Percentiles rank a stretch among this genome's conserved stretches.
Evolutionary conservation across 2,329 filamentous ascomycete species (phyloP).

Genomic region (Ophiostoma sp.): DNA sequence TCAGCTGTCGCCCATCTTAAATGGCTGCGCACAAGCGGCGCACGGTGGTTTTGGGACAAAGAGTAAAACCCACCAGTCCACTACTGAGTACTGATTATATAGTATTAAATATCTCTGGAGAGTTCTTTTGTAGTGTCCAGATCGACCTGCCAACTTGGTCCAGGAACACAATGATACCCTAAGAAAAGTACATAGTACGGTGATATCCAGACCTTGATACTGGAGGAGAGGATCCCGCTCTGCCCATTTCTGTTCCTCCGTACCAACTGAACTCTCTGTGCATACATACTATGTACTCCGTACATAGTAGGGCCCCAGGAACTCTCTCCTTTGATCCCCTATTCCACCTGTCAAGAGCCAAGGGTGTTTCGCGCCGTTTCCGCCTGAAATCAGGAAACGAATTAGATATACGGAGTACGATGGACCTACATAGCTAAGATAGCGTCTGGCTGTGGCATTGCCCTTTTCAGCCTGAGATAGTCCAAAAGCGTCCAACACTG

Average conservation of each 20-base stretch:
- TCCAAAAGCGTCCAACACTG: not conserved
- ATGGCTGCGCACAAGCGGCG: not conserved
- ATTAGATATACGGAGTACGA: too few species aligned
- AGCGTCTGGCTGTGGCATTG: not conserved
- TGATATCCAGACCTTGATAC: not conserved
- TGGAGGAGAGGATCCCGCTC: not conserved
- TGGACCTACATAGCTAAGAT: not conserved
- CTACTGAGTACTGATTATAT: too few species aligned
- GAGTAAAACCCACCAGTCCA: not conserved
- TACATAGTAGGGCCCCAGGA: not conserved
- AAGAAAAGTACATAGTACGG: not conserved
- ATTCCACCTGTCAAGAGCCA: slow-evolving; percentile 7
- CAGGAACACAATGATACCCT: not conserved
- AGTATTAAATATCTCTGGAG: not conserved
- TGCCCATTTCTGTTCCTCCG: not conserved
- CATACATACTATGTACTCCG: too few species aligned
- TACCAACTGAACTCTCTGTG: not conserved
- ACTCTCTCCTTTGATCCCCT: slow-evolving; percentile 2
- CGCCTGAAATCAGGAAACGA: not conserved
- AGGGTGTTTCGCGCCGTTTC: not conserved
- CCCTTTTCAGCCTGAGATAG: not conserved
- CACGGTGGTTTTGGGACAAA: slow-evolving; percentile 7
- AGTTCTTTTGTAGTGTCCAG: not conserved
- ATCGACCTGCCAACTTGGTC: not conserved
- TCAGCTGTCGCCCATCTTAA: not conserved